These are phyloP conservation scores for Hemisphaericaspora subhashii DNA, from an alignment of 1,139 yeast species.

Conservation along the genomic window DNA sequence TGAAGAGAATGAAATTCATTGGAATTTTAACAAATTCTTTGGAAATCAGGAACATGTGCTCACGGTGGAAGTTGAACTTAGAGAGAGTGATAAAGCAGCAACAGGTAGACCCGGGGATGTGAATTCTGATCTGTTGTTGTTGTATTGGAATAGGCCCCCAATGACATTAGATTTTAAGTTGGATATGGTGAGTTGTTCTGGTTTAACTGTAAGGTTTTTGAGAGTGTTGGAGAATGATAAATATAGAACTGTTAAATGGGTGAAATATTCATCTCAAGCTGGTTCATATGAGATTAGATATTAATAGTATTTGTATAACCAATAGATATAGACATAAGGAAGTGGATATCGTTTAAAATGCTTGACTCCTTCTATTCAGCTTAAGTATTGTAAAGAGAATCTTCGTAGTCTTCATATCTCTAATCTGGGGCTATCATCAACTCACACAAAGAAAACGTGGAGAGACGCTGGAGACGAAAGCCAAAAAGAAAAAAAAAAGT, in stretches of 20 bases:
- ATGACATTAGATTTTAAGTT: slow-evolving; percentile 68
- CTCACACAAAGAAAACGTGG: too few relatives aligned
- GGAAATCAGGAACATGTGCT: slow-evolving; percentile 67
- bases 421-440: too few relatives aligned
- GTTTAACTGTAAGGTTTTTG: slow-evolving; percentile 71
- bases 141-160: slow-evolving; percentile 73
- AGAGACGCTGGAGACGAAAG: too few relatives aligned
- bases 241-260: slow-evolving; percentile 84
- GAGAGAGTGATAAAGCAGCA: slow-evolving; percentile 13
- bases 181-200: slow-evolving; percentile 78
- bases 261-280: slow-evolving; percentile 69
- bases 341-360: too few relatives aligned
- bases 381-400: too few relatives aligned
- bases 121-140: slow-evolving; percentile 10
- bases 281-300: slow-evolving; percentile 81
- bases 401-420: too few relatives aligned
- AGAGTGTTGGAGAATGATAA: slow-evolving; percentile 65
- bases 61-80: slow-evolving; percentile 50
- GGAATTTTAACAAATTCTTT: slow-evolving; percentile 69
- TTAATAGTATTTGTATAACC: too few relatives aligned
- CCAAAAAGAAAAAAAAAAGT: neutral
- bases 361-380: too few relatives aligned
- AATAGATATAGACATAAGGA: too few relatives aligned
- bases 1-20: slow-evolving; percentile 61
- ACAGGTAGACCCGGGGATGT: neutral